phyloP scores from a whole-genome alignment of 2,329 filamentous ascomycete genomes.

The Chrysosphaeria jannelii region DNA sequence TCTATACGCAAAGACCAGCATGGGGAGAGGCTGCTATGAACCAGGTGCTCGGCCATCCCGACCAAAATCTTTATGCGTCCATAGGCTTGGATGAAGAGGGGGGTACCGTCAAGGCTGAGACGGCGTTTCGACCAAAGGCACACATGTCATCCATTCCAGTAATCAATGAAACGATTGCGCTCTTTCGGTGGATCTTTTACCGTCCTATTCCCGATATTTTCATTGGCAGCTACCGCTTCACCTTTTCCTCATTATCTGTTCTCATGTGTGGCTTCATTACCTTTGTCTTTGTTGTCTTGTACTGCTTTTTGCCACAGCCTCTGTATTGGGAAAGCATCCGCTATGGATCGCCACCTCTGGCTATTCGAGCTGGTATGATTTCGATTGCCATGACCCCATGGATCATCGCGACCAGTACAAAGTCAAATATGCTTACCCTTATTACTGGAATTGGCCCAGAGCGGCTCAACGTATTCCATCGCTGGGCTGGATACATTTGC shows the following conservation, averaged over 20 bases:
- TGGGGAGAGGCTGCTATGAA: slow-evolving; percentile 15
- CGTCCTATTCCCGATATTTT: slow-evolving; percentile 49
- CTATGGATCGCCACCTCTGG: slow-evolving; percentile 65
- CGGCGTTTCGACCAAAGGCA: slow-evolving; percentile 31
- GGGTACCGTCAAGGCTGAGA: slow-evolving; percentile 15
- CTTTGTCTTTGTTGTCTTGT: slow-evolving; percentile 43
- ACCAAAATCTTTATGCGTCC: not conserved
- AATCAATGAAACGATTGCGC: slow-evolving; percentile 51
- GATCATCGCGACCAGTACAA: slow-evolving; percentile 74
- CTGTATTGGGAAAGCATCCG: slow-evolving; percentile 70
- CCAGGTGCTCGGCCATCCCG: slow-evolving; percentile 10
- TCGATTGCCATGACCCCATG: slow-evolving; percentile 75
- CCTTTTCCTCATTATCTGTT: slow-evolving; percentile 55
- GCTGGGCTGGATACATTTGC: slow-evolving; percentile 72
- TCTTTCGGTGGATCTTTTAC: slow-evolving; percentile 74
- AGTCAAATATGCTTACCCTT: slow-evolving; percentile 59
- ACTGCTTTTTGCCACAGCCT: slow-evolving; percentile 65
- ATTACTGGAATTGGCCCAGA: slow-evolving; percentile 81
- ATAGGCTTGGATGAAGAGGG: slow-evolving; percentile 1
- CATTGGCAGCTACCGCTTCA: slow-evolving; percentile 35
- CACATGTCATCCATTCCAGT: slow-evolving; percentile 44
- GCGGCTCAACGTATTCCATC: slow-evolving; percentile 70
- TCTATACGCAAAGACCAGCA: slow-evolving; percentile 20
- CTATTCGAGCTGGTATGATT: slow-evolving; percentile 72
- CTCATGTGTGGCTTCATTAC: slow-evolving; percentile 35